phyloP scores from a whole-genome alignment of 768 basidiomycete species.

The Amanita pallidorosea region DNA sequence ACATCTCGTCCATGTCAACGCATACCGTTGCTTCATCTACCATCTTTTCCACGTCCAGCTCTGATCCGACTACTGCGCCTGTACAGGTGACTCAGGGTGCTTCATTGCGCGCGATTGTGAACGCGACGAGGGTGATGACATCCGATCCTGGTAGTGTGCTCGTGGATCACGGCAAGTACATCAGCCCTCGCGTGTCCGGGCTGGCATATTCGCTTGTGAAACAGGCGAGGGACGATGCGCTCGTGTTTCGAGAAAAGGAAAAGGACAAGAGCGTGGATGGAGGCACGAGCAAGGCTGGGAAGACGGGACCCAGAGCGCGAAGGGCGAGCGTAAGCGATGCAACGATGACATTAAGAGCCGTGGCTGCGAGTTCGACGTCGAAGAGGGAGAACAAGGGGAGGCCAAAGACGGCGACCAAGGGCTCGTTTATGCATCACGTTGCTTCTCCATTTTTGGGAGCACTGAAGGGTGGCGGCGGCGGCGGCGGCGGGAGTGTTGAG shows the following conservation, averaged over 20 bases:
- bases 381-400: neutral
- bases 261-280: conserved; percentile 16
- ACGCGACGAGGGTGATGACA: conserved; percentile 85
- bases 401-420: neutral
- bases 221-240: conserved; percentile 53
- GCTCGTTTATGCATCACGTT: conserved; percentile 2
- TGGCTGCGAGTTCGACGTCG: neutral
- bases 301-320: neutral
- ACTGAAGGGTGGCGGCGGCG: neutral
- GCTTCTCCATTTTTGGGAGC: conserved; percentile 1
- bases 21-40: conserved; percentile 20
- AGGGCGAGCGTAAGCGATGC: neutral
- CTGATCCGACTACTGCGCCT: conserved; percentile 25
- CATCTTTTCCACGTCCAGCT: conserved; percentile 27
- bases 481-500: too few species aligned
- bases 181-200: conserved; percentile 43
- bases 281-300: neutral
- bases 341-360: neutral
- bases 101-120: conserved; percentile 63
- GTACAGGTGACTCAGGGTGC: conserved; percentile 43
- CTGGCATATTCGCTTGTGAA: conserved; percentile 61
- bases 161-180: conserved; percentile 57
- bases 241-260: conserved; percentile 40
- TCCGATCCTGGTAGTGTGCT: conserved; percentile 67
- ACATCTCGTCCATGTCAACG: conserved; percentile 10